Evolutionary conservation across 495 filamentous ascomycete species (phyloP).

Genomic region (Xylaria sp.): DNA sequence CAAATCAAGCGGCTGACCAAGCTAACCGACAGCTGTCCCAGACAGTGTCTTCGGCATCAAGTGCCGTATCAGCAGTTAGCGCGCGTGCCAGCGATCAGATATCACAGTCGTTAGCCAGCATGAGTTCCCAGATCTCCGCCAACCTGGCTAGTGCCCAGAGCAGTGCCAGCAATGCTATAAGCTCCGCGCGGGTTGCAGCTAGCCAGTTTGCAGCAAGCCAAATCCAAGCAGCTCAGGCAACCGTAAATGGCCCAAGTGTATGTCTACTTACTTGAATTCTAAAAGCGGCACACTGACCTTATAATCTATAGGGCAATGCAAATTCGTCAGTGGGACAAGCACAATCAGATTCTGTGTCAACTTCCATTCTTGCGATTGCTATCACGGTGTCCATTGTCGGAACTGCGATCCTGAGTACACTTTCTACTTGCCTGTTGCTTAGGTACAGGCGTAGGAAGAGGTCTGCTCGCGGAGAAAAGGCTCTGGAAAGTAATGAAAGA

Average conservation of each 20-base stretch:
- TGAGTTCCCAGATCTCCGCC: slow-evolving; percentile 36
- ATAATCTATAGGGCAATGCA: slow-evolving; percentile 35
- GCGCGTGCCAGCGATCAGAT: slow-evolving; percentile 36
- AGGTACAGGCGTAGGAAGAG: slow-evolving; percentile 41
- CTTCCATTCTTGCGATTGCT: slow-evolving; percentile 46
- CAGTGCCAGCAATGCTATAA: slow-evolving; percentile 36
- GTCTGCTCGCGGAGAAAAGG: slow-evolving; percentile 23
- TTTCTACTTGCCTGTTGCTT: slow-evolving; percentile 43
- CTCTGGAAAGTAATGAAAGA: slow-evolving; percentile 20
- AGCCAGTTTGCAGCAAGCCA: slow-evolving; percentile 45
- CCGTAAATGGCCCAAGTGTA: slow-evolving; percentile 44
- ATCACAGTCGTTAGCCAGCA: slow-evolving; percentile 33
- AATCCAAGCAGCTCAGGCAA: slow-evolving; percentile 44
- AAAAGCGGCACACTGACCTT: background rate
- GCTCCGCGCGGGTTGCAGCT: slow-evolving; percentile 33
- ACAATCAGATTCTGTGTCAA: slow-evolving; percentile 43
- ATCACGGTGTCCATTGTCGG: slow-evolving; percentile 46
- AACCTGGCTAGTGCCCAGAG: slow-evolving; percentile 34
- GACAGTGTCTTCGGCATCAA: slow-evolving; percentile 41
- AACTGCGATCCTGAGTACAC: slow-evolving; percentile 45
- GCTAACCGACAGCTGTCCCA: slow-evolving; percentile 47
- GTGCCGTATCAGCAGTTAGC: slow-evolving; percentile 40
- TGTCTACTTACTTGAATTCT: slow-evolving; percentile 17
- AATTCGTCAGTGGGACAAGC: slow-evolving; percentile 41
- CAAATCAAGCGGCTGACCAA: slow-evolving; percentile 47